These are phyloP conservation scores for Trichoderma hamatum DNA, from an alignment of 2,329 filamentous ascomycete species.

Conservation along the genomic window DNA sequence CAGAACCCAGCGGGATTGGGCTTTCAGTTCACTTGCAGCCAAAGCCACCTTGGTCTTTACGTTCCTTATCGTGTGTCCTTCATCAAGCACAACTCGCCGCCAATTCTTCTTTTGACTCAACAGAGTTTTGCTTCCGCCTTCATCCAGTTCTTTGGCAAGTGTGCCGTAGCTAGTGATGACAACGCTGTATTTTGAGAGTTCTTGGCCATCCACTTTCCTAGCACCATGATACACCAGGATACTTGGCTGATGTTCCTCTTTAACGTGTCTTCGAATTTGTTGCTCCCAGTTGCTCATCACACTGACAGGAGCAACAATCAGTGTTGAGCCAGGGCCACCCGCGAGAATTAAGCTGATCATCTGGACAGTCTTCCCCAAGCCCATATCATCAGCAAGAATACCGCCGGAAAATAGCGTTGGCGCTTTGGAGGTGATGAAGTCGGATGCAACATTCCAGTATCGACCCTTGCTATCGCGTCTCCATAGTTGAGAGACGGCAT, in stretches of 20 bases:
- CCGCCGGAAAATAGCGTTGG: conserved; percentile 76
- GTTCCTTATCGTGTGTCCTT: conserved; percentile 83
- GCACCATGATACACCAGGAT: conserved; percentile 75
- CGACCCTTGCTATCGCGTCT: conserved; percentile 52
- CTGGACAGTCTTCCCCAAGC: conserved; percentile 85
- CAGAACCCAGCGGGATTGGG: conserved; percentile 76
- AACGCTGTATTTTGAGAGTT: conserved; percentile 70
- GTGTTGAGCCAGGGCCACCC: conserved; percentile 61
- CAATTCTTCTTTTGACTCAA: conserved; percentile 55
- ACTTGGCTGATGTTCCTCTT: conserved; percentile 61
- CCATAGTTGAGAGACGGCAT: conserved; percentile 76
- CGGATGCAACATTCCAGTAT: conserved; percentile 65
- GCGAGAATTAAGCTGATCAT: conserved; percentile 77
- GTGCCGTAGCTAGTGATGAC: conserved; percentile 86
- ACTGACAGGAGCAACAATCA: conserved; percentile 80
- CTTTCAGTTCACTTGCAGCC: conserved; percentile 67
- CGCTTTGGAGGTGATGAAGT: conserved; percentile 60
- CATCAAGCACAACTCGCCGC: conserved; percentile 79
- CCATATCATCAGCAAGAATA: conserved; percentile 89
- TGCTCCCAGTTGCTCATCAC: conserved; percentile 92
- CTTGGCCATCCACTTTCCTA: conserved; percentile 57
- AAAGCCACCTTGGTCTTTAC: conserved; percentile 70
- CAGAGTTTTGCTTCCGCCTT: conserved; percentile 30
- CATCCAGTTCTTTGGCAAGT: conserved; percentile 65
- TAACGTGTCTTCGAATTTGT: conserved; percentile 75